phyloP scores from a whole-genome alignment of 352 stramenopile species.

The Aphanomyces invadans region DNA sequence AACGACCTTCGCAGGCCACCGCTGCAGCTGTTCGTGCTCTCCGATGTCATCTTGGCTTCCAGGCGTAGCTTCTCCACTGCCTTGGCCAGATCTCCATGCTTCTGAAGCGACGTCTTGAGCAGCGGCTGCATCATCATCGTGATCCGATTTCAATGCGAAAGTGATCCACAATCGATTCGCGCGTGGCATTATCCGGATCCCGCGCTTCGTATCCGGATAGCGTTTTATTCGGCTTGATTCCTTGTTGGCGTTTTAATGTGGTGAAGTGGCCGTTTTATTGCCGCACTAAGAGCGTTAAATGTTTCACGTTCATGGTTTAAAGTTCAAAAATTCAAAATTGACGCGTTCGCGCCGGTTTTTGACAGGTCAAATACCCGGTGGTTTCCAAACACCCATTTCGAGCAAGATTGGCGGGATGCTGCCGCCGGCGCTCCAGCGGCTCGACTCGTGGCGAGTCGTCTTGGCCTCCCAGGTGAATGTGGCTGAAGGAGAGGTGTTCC shows the following conservation, averaged over 20 bases:
- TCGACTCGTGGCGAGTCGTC: constrained; percentile 49
- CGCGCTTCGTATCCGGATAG: background rate
- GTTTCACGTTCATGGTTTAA: too few relatives aligned
- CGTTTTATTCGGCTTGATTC: too few relatives aligned
- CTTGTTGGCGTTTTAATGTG: too few relatives aligned
- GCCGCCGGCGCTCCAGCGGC: background rate
- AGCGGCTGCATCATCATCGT: constrained; percentile 7
- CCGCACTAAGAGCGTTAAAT: too few relatives aligned
- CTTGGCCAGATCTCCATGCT: constrained; percentile 7
- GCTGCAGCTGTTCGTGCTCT: background rate
- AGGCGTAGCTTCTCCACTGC: constrained; percentile 1
- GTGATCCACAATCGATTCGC: background rate
- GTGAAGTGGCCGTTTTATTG: too few relatives aligned
- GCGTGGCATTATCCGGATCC: constrained; percentile 7
- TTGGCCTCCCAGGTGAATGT: constrained; percentile 54
- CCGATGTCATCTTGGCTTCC: background rate
- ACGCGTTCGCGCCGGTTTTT: background rate
- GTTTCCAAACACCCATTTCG: too few relatives aligned
- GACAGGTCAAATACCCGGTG: background rate
- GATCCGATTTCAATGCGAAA: background rate
- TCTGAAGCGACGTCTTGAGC: constrained; percentile 10
- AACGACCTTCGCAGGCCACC: background rate
- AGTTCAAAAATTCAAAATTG: background rate
- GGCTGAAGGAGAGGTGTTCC: background rate
- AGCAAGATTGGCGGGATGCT: too few relatives aligned